phyloP scores from a whole-genome alignment of 75 land plant genomes.

The Pseudotsuga menziesii region DNA sequence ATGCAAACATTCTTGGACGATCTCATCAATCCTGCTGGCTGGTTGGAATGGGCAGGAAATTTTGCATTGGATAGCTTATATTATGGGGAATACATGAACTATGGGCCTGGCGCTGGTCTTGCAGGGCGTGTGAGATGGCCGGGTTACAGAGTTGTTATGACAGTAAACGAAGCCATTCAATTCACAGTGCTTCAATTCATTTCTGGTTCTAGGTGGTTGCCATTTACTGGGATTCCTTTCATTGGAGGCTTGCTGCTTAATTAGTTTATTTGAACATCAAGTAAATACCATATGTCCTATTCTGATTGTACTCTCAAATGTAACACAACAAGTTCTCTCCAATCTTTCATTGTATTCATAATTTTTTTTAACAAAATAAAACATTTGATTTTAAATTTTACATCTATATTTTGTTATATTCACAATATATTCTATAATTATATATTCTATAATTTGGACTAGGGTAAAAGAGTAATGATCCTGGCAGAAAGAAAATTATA shows the following conservation, averaged over 20 bases:
- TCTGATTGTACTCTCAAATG: no score
- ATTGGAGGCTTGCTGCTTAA: conserved; percentile 24
- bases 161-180: conserved; percentile 22
- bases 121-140: conserved; percentile 55
- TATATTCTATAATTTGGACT: no score
- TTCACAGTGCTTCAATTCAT: conserved; percentile 61
- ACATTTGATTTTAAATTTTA: no score
- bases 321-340: no score
- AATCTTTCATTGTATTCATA: no score
- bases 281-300: no score
- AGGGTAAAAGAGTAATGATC: no score
- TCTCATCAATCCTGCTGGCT: conserved; percentile 48
- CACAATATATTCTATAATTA: no score
- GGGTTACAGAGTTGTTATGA: conserved; percentile 33
- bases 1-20: conserved; percentile 53
- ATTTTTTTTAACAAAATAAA: no score
- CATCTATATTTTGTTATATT: no score
- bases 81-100: conserved; percentile 63
- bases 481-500: no score
- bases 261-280: no score
- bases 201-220: conserved; percentile 42
- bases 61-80: conserved; percentile 45
- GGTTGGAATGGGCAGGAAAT: conserved; percentile 65
- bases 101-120: conserved; percentile 49
- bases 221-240: conserved; percentile 25